Percentiles rank a stretch among this genome's conserved stretches.
phyloP scores from a whole-genome alignment of 225 moss, liverwort and hornwort genomes.

The Neckera pumila region DNA sequence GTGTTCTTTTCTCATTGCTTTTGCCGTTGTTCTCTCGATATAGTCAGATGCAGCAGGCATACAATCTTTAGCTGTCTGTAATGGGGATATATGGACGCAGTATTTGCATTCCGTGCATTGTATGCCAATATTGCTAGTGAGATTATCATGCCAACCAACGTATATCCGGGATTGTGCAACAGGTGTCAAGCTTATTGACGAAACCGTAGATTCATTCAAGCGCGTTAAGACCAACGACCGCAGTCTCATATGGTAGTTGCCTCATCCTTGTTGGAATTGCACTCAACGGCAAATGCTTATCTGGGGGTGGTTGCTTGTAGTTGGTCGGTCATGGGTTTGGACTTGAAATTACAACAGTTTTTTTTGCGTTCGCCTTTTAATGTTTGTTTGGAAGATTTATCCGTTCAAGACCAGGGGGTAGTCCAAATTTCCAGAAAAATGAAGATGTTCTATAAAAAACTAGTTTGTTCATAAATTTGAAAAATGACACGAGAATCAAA shows the following conservation, averaged over 20 bases:
- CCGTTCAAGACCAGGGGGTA: background rate
- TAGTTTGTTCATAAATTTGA: background rate
- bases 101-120: background rate
- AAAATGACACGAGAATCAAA: background rate
- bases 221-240: constrained; percentile 74
- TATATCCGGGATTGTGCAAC: background rate
- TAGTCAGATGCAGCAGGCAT: background rate
- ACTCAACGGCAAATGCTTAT: background rate
- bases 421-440: background rate
- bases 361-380: background rate
- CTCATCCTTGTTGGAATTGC: background rate
- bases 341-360: background rate
- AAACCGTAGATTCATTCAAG: constrained; percentile 52
- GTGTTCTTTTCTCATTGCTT: background rate
- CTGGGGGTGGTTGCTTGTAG: background rate
- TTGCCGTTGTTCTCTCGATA: background rate
- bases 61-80: background rate
- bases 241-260: constrained; percentile 68
- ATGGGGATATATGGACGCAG: background rate
- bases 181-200: constrained; percentile 64
- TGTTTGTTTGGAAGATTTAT: background rate
- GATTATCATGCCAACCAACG: background rate
- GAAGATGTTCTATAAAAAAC: background rate
- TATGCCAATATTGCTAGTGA: background rate
- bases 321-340: background rate